These are phyloP conservation scores for Botrytis squamosa DNA, from an alignment of 2,329 filamentous ascomycete genomes.

Conservation along the genomic window DNA sequence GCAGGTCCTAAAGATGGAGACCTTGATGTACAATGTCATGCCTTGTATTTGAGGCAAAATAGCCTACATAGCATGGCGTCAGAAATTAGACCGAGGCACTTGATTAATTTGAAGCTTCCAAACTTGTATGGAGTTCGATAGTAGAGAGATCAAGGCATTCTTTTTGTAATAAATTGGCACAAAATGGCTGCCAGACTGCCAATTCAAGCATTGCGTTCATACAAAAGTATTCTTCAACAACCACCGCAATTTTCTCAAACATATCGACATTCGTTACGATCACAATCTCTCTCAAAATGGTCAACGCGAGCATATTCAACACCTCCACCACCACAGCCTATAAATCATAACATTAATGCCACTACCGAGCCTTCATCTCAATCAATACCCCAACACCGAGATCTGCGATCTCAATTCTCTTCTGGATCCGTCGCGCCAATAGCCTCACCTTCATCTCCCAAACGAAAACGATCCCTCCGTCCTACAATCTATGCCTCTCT, in stretches of 20 bases:
- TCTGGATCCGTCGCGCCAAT: conserved; percentile 5
- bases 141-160: neutral
- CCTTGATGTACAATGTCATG: neutral
- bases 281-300: conserved; percentile 5
- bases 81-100: neutral
- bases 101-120: neutral
- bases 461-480: conserved; percentile 33
- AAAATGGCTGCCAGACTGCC: conserved; percentile 1
- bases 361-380: neutral
- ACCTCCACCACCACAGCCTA: conserved; percentile 7
- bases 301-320: conserved; percentile 13
- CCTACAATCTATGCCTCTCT: conserved; percentile 38
- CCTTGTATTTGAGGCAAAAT: neutral
- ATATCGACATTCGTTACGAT: neutral
- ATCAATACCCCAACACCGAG: conserved; percentile 15
- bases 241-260: neutral
- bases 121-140: neutral
- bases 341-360: neutral
- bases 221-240: neutral
- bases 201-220: neutral
- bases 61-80: neutral
- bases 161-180: neutral
- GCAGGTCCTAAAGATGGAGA: neutral
- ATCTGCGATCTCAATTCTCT: conserved; percentile 36
- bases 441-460: conserved; percentile 21